Percentiles rank a stretch among this genome's conserved stretches.
These are phyloP conservation scores for Pestalotiopsis sp. DNA, from an alignment of 2,329 filamentous ascomycete species.

Conservation along the genomic window DNA sequence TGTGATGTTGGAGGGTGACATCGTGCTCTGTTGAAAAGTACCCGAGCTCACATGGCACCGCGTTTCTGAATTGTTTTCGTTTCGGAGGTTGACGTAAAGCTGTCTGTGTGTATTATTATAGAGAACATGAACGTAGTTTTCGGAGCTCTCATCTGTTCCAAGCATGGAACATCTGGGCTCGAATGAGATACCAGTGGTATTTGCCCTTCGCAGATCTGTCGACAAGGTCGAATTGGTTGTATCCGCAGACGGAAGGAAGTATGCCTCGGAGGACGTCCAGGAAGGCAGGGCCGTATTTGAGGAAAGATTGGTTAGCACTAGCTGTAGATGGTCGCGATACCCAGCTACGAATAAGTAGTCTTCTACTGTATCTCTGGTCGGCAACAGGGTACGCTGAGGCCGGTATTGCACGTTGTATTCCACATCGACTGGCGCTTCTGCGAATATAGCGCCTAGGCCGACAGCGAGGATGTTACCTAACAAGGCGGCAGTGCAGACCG, in stretches of 20 bases:
- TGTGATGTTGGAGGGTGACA: no score
- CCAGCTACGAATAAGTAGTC: no score
- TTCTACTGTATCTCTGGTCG: no score
- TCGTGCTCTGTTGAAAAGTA: no score
- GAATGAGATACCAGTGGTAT: not conserved
- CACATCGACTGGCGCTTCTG: not conserved
- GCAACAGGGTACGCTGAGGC: not conserved
- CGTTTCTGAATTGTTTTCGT: not conserved
- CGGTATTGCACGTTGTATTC: not conserved
- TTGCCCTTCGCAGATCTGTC: not conserved
- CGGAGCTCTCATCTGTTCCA: not conserved
- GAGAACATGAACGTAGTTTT: not conserved
- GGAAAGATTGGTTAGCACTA: not conserved
- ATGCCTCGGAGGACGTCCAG: not conserved
- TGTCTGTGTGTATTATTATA: not conserved
- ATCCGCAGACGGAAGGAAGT: not conserved
- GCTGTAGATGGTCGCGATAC: not conserved
- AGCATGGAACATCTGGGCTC: not conserved
- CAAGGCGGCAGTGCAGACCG: not conserved
- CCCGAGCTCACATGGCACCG: not conserved
- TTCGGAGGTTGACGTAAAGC: not conserved
- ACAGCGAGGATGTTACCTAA: not conserved
- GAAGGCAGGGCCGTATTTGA: not conserved
- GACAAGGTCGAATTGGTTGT: not conserved
- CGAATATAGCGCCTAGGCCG: not conserved